Evolutionary conservation across 1,284 basidiomycete genomes (phyloP).

Genomic region (Microbotryum violaceum): DNA sequence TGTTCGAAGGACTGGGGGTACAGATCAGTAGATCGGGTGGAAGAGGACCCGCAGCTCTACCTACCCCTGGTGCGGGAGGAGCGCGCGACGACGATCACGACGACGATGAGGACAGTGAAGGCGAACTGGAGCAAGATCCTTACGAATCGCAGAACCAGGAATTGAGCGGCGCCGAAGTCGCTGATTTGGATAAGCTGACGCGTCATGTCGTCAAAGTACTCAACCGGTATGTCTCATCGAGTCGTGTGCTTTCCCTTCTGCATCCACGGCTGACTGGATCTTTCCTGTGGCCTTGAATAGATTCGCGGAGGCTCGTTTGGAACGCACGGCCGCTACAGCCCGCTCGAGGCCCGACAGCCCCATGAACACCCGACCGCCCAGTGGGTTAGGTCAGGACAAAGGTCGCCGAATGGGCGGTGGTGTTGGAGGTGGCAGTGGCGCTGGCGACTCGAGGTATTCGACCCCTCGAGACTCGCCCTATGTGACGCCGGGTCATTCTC

Average conservation of each 20-base stretch:
- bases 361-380: too few species aligned
- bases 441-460: too few species aligned
- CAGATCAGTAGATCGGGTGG: constrained; percentile 11
- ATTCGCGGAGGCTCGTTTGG: constrained; percentile 2
- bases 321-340: neutral
- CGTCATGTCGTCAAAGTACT: constrained; percentile 26
- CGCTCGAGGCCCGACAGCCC: constrained; percentile 5
- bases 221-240: constrained; percentile 9
- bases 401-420: too few species aligned
- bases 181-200: constrained; percentile 30
- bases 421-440: too few species aligned
- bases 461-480: too few species aligned
- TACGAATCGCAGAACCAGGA: constrained; percentile 20
- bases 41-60: neutral
- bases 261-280: neutral
- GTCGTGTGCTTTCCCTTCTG: neutral
- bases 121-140: constrained; percentile 22
- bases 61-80: neutral
- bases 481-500: too few species aligned
- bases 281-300: neutral
- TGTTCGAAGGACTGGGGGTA: constrained; percentile 70
- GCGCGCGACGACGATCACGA: constrained; percentile 11
- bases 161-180: constrained; percentile 21
- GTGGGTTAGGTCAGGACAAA: too few species aligned
- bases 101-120: constrained; percentile 27